Evolutionary conservation across 2,329 filamentous ascomycete genomes (phyloP).

Genomic region (Xylaria digitata): DNA sequence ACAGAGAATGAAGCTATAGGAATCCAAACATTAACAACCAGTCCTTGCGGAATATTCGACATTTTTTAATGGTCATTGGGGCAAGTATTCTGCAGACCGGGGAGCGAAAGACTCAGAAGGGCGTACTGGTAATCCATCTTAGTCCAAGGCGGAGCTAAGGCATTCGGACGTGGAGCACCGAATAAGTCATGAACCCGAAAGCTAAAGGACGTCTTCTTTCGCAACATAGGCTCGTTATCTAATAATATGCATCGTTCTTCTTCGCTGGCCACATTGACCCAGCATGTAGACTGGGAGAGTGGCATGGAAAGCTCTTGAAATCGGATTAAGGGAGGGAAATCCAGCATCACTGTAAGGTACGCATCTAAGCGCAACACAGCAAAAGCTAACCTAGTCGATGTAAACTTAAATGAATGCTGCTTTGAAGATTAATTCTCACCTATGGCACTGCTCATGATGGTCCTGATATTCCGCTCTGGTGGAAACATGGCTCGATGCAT

Average conservation of each 20-base stretch:
- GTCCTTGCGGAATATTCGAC: not conserved
- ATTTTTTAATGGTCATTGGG: too few relatives aligned
- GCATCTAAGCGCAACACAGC: slow-evolving; percentile 43
- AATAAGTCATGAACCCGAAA: slow-evolving; percentile 42
- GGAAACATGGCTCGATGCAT: slow-evolving; percentile 23
- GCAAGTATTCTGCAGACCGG: too few relatives aligned
- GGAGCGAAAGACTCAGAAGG: not conserved
- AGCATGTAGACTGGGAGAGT: slow-evolving; percentile 40
- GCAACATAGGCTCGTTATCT: slow-evolving; percentile 24
- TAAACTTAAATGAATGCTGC: slow-evolving; percentile 18
- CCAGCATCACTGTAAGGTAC: slow-evolving; percentile 40
- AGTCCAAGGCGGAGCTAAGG: slow-evolving; percentile 38
- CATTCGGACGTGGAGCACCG: slow-evolving; percentile 38
- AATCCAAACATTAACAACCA: not conserved
- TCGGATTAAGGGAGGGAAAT: slow-evolving; percentile 42
- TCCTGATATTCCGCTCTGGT: slow-evolving; percentile 20
- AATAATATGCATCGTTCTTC: slow-evolving; percentile 36
- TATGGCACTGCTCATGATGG: slow-evolving; percentile 38
- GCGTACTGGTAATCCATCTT: slow-evolving; percentile 43
- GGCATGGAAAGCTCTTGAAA: slow-evolving; percentile 45
- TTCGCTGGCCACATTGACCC: slow-evolving; percentile 37
- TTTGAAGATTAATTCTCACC: slow-evolving; percentile 25
- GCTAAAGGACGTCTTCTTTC: slow-evolving; percentile 32
- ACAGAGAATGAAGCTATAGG: slow-evolving; percentile 39
- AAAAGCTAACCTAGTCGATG: slow-evolving; percentile 38